phyloP scores from a whole-genome alignment of 768 basidiomycete genomes.

The Hygrophorus pudorinus region DNA sequence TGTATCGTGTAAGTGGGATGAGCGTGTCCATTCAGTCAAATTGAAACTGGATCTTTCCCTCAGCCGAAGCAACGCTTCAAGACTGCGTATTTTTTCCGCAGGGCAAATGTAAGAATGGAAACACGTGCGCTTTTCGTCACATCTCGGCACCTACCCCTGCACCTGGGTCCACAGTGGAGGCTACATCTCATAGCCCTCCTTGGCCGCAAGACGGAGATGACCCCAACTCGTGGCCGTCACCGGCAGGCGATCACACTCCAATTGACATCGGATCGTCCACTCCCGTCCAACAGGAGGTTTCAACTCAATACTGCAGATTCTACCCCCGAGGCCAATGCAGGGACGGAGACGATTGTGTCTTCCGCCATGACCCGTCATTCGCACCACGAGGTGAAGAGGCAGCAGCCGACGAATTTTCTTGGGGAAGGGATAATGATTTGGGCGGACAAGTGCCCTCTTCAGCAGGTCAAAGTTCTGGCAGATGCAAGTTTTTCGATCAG shows the following conservation, averaged over 20 bases:
- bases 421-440: no score
- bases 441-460: neutral
- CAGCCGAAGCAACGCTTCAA: neutral
- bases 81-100: slow-evolving; percentile 17
- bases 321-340: slow-evolving; percentile 26
- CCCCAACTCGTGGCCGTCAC: no score
- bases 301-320: slow-evolving; percentile 31
- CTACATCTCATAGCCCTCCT: no score
- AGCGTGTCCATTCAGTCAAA: no score
- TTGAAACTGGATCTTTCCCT: no score
- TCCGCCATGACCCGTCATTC: slow-evolving; percentile 26
- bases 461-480: neutral
- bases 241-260: no score
- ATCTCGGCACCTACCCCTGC: neutral
- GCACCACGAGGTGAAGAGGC: no score
- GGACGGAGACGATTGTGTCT: slow-evolving; percentile 21
- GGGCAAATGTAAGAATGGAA: slow-evolving; percentile 20
- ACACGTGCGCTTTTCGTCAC: slow-evolving; percentile 17
- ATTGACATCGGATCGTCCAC: no score
- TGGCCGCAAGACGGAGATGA: no score
- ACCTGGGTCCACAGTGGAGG: no score
- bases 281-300: slow-evolving; percentile 8
- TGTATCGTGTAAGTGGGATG: no score
- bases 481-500: slow-evolving; percentile 3
- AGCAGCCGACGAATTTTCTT: no score